Base-by-base conservation (phyloP, 1,284 basidiomycete species). In the Anthracocystis walkeri region DNA sequence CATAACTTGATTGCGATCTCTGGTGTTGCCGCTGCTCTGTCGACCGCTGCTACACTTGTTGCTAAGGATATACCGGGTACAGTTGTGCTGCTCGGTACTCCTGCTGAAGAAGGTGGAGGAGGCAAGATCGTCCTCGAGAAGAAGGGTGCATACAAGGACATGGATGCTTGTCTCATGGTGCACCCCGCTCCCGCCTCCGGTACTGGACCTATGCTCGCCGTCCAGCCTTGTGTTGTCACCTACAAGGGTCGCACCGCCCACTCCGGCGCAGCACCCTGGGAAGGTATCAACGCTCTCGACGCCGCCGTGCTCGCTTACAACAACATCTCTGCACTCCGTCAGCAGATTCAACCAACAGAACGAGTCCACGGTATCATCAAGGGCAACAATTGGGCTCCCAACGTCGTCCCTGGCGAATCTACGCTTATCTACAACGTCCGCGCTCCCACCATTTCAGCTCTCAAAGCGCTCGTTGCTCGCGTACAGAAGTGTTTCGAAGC, bases 1-100 rank as follows among this genome's bases (percentile, higher is more conserved):
- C 75, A 95, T 82, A 94, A 94, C 83, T 87, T 95, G 60, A 95
- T 95, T 65, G 92, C 92, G 33, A 90, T 92, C 63, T 89, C 90
- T 56, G 93, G 93, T 27, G 89, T 93, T 23, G 93, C 91, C 12
- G 89, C 92, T 16, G 90, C 93, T 8, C 85, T 93, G 55, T 91
- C 90, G 6, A 87, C 92, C 57, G 91, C 91, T 79, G 87, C 88
- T 31, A 91, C 91, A 7, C 85, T 94, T 78, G 65, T 70, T 4
- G 87, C 89, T 63, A 89, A 91, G 77, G 85, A 90, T 75, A 87
- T 92, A 41, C 79, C 90, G 2, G 94, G 93, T 2, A 92, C 88
- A 58, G 87, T 95, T 16, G 87, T 94, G 49, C 88, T 95, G 31
- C 87, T 95, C 5, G 93, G 94, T 25, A 95, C 94, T 5, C 93